phyloP scores from a whole-genome alignment of 176 grass and related monocot species.

The Aegilops longissima region DNA sequence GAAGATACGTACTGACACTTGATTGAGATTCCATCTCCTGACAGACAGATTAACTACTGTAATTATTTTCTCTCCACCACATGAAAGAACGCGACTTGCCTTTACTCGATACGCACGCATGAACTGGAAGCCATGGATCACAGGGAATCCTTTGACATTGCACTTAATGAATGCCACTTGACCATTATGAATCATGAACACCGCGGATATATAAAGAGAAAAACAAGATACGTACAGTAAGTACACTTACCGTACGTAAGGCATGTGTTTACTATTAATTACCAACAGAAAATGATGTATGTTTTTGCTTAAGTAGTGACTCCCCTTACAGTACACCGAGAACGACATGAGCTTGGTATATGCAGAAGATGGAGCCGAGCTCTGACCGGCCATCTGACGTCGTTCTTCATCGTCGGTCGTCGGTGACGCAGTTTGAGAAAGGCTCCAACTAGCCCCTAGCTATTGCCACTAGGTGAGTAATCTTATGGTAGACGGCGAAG shows the following conservation, averaged over 20 bases:
- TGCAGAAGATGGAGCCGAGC: neutral
- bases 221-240: neutral
- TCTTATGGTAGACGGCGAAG: neutral
- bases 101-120: neutral
- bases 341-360: neutral
- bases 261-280: neutral
- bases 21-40: neutral
- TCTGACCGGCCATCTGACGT: neutral
- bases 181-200: neutral
- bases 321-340: neutral
- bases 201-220: neutral
- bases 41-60: neutral
- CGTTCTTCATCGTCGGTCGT: neutral
- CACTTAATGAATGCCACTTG: neutral
- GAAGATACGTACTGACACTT: neutral
- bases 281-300: neutral
- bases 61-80: neutral
- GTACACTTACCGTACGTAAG: neutral
- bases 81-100: neutral
- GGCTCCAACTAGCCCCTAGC: neutral
- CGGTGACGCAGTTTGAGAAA: neutral
- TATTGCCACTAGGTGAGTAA: neutral
- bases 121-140: neutral
- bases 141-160: neutral
- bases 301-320: neutral